Evolutionary conservation across 495 filamentous ascomycete species (phyloP), one percentile per base, ranked within the genome.

Genomic region (Hypomontagnella submonticulosa): DNA sequence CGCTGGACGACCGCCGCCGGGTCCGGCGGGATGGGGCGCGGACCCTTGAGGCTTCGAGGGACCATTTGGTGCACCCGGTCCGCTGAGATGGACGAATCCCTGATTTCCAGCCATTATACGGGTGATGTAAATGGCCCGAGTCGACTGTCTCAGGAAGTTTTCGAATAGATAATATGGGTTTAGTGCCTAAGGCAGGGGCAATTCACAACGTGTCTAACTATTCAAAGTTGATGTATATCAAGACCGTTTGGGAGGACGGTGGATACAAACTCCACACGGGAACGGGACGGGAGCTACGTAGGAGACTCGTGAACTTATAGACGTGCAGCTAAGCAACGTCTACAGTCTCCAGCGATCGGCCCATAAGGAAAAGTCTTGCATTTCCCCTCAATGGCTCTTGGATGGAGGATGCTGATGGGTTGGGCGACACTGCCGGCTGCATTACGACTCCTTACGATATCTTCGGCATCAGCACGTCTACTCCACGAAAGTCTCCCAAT

Each of bases 61-160:
- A 4, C 34, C 56, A 32, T 54, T 2, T 4, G 42, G 23, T 6
- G 6, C 23, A 27, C 23, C 23, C 2, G 23, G 2, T 11, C 43
- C 61, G 6, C 46, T 47, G 16, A 47, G 13, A 33, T 46, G 50
- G n/a, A 37, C 2, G n/a, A 12, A 16, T 1, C 41, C 42, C 1
- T 18, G 33, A 13, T 59, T 59, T 1, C 42, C 62, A 10, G 55
- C 48, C 62, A 66, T 66, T 4, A 7, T 43, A n/a, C n/a, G 0
- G n/a, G n/a, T 27, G 10, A 4, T 42, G 0, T 2, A 43, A 40
- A 40, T 10, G n/a, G 0, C 2, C 6, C 11, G 3, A n/a, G n/a
- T 12, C 12, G 15, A 19, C 34, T 52, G 4, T 13, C 5, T 37
- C 13, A 27, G 16, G 23, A n/a, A n/a, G n/a, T n/a, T n/a, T n/a